Conservation (phyloP, 257 asterid species). For the Solanum chiquidenum region DNA sequence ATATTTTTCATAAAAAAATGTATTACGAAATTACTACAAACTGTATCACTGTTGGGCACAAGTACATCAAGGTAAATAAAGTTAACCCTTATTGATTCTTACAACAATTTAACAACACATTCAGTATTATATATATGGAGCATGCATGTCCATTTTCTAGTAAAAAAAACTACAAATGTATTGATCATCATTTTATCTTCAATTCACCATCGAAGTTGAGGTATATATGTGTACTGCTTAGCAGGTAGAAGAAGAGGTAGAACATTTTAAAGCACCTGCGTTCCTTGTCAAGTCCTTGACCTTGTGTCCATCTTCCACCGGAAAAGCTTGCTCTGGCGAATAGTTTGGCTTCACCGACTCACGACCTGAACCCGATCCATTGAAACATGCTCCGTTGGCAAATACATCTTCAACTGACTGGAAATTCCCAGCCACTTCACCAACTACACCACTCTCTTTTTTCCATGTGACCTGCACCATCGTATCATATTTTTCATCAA, state of each 20-base stretch:
- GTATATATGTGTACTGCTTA: neutral
- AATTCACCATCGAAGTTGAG: neutral
- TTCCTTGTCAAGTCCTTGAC: slow-evolving; percentile 48
- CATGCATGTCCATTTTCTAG: neutral
- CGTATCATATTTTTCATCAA: neutral
- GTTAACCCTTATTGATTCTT: neutral
- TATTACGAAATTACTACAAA: neutral
- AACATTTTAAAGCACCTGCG: slow-evolving; percentile 60
- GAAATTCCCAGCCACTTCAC: slow-evolving; percentile 19
- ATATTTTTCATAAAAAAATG: neutral
- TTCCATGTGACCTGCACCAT: slow-evolving; percentile 55
- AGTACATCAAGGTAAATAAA: neutral
- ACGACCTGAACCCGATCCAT: slow-evolving; percentile 10
- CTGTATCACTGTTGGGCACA: neutral
- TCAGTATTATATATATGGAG: neutral
- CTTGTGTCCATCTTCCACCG: slow-evolving; percentile 35
- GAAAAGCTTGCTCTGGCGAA: slow-evolving; percentile 43
- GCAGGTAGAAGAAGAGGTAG: slow-evolving; percentile 30
- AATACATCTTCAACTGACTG: slow-evolving; percentile 55
- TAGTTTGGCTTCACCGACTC: slow-evolving; percentile 45
- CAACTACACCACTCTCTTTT: slow-evolving; percentile 1
- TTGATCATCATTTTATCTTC: neutral
- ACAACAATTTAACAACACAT: neutral
- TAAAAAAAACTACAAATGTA: neutral
- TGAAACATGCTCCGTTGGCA: slow-evolving; percentile 72